These are phyloP conservation scores for Solanum hybrid DNA, from an alignment of 305 asterid genomes.

Conservation along the genomic window DNA sequence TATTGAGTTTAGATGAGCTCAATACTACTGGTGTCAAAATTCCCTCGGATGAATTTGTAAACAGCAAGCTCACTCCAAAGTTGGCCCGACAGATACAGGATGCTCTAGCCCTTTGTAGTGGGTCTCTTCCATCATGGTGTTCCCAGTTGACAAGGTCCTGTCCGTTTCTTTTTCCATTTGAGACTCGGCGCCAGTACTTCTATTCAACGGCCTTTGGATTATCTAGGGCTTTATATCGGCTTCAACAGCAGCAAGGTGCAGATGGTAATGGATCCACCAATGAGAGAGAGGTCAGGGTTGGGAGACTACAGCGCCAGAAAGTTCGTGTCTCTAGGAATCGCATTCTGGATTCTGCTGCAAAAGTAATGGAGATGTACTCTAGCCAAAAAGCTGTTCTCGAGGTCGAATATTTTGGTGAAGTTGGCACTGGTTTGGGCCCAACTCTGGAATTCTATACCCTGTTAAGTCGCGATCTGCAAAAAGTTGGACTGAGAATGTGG, in stretches of 20 bases:
- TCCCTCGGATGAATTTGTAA: constrained; percentile 57
- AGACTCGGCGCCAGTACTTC: constrained; percentile 92
- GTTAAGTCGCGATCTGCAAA: constrained; percentile 87
- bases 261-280: constrained; percentile 48
- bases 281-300: constrained; percentile 78
- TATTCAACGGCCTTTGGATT: constrained; percentile 97
- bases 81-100: constrained; percentile 92
- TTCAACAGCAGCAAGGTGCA: constrained; percentile 90
- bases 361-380: constrained; percentile 98
- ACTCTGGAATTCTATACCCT: constrained; percentile 96
- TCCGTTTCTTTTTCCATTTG: constrained; percentile 95
- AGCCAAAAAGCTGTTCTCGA: constrained; percentile 98
- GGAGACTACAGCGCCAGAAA: constrained; percentile 90
- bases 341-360: constrained; percentile 90
- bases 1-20: constrained; percentile 42
- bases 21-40: constrained; percentile 40
- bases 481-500: constrained; percentile 83
- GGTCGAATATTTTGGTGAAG: constrained; percentile 99
- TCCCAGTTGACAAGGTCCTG: constrained; percentile 91
- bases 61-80: constrained; percentile 92
- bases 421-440: constrained; percentile 98
- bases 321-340: constrained; percentile 94
- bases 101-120: constrained; percentile 95
- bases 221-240: constrained; percentile 86
- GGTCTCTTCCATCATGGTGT: constrained; percentile 98